Base-by-base conservation (phyloP, 257 asterid genomes). In the Nicotiana knightiana region DNA sequence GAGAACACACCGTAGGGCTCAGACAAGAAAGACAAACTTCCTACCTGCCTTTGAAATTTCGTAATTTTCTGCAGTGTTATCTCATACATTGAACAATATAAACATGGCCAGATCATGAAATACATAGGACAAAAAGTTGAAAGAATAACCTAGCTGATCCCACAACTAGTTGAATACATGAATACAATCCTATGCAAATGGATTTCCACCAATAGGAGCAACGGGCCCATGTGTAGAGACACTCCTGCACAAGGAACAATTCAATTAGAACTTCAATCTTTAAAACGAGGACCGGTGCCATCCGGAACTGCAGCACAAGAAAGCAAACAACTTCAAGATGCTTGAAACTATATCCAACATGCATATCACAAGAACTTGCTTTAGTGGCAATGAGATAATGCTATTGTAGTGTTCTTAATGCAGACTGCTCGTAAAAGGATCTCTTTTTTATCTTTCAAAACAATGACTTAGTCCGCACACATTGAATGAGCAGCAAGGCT, bases 141-240 rank as follows among this genome's bases (percentile, higher is more conserved):
- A 71, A 73, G 39, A 48, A 73, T 48, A 55, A 26, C 15, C 79
- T 48, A 73, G 79, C 43, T 24, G 79, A 73, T 26, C 13, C 79
- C 51, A 73, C 79, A 48, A 73, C 62, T 73, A 73, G 39, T 26
- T 73, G 62, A 73, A 24, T 67, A 16, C 26, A 66, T 6, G 48
- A 66, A 66, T 46, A 73, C 79, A 48, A 43, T 64, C 11, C 87
- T 89, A 92, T 16, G 95, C 94, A 75, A 94, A 94, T 18, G 98
- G 98, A 75, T 94, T 92, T 81, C 97, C 95, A 66, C 94, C 94
- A 63, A 89, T 84, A 26, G 95, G 87, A 26, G 93, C 93, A 81
- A 89, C 91, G 43, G 88, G 92, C 80, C 96, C 97, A 81, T 89
- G 90, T 63, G 89, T 84, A 35, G 89, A 89, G 73, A 88, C 85